phyloP scores from a whole-genome alignment of 371 early-diverging fungal species.

The Lichtheimia ramosa region DNA sequence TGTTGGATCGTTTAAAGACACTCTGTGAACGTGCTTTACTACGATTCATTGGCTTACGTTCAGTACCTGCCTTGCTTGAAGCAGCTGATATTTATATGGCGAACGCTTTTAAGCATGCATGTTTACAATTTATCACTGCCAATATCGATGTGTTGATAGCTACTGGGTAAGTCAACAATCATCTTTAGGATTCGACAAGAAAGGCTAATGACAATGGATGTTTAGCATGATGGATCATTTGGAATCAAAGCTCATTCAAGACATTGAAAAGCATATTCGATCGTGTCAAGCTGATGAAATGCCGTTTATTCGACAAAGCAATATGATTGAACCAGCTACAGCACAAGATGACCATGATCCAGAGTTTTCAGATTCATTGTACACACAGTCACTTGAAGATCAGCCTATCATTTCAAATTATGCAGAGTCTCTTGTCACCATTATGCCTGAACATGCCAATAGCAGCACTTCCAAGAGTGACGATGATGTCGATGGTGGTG shows the following conservation, averaged over 20 bases:
- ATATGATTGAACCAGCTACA: not conserved
- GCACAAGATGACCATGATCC: constrained; percentile 18
- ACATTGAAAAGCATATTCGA: constrained; percentile 27
- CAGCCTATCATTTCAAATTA: constrained; percentile 12
- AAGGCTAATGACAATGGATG: not conserved
- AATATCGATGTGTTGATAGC: constrained; percentile 64
- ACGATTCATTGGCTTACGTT: constrained; percentile 52
- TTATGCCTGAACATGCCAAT: constrained; percentile 16
- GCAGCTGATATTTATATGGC: constrained; percentile 59
- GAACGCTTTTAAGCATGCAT: constrained; percentile 46
- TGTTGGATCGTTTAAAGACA: constrained; percentile 58
- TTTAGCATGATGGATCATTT: constrained; percentile 25
- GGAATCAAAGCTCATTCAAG: constrained; percentile 16
- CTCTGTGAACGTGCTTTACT: constrained; percentile 52
- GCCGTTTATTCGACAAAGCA: constrained; percentile 13
- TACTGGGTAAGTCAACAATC: constrained; percentile 31
- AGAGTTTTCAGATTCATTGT: constrained; percentile 34
- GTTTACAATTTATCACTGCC: constrained; percentile 59
- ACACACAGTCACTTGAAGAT: constrained; percentile 27
- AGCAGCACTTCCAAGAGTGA: constrained; percentile 5
- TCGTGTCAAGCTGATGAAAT: constrained; percentile 15
- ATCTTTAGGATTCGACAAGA: not conserved
- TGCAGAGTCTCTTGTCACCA: constrained; percentile 25
- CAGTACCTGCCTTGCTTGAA: constrained; percentile 52
- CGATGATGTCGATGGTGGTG: constrained; percentile 3